Base-by-base conservation (phyloP, 495 filamentous ascomycete genomes). In the Talaromyces thailandensis region DNA sequence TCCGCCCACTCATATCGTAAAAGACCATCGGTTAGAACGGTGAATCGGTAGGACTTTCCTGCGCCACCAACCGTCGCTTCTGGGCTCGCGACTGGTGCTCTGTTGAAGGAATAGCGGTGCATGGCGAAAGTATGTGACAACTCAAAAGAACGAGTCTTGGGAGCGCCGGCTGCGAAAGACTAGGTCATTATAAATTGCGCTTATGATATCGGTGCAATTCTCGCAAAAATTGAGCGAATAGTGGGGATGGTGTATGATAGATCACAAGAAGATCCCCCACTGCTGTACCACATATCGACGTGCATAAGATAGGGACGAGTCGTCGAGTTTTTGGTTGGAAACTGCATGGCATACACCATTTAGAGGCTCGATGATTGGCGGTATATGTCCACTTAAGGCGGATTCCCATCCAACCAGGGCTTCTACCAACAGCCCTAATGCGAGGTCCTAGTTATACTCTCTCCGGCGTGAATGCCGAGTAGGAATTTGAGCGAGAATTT, bases 1-100 rank as follows among this genome's bases (percentile, higher is more conserved):
- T 61, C 66, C 1, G 83, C 82, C 80, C 81, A 86, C 71, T 86
- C 83, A 62, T 75, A 85, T 23, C 83, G 80, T 21, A 86, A 31
- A 1, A 85, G 67, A 18, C 75, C 68, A 25, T 81, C 76, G 3
- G 76, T 78, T 26, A 86, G 71, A 18, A 86, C 63, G 25, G 75
- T 84, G 70, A 86, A 86, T 45, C 83, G 79, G 65, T 80, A 85
- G 14, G 75, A 70, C 4, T 61, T 62, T 11, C 32, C 40, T 28
- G 68, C 66, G 52, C 77, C 82, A 8, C 69, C 66, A 28, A 86
- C 72, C 24, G 80, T 69, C 16, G 81, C 75, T 11, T 74, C 66
- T 18, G 78, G 68, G 56, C 82, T 72, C 3, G 82, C 76, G 16
- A 69, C 65, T 0, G 83, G 82, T 16, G 66, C 65, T 12, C 70